These are phyloP conservation scores for Aquilaria yunnanensis DNA, from an alignment of 345 rosid species.

Conservation along the genomic window DNA sequence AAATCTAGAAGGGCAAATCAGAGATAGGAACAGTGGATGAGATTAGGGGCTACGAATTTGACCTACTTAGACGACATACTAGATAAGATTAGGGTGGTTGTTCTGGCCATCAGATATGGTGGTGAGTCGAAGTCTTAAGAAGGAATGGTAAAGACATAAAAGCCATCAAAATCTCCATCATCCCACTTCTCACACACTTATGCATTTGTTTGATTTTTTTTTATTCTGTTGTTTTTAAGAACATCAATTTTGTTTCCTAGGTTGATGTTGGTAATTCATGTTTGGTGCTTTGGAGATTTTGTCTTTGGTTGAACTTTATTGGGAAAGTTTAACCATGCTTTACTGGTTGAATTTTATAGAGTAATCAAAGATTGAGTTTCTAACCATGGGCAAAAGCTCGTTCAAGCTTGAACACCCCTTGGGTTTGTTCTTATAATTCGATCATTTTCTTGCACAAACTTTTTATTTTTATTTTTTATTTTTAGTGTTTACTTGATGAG, in stretches of 20 bases:
- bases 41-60: constrained; percentile 18
- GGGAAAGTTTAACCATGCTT: constrained; percentile 21
- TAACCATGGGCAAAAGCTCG: constrained; percentile 52
- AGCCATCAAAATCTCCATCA: constrained; percentile 81
- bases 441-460: no score
- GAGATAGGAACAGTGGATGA: constrained; percentile 23
- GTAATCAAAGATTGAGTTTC: constrained; percentile 13
- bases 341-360: constrained; percentile 45
- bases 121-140: constrained; percentile 40
- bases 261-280: background rate
- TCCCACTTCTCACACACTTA: constrained; percentile 34
- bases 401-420: constrained; percentile 70
- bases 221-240: no score
- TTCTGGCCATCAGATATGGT: constrained; percentile 10
- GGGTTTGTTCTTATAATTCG: constrained; percentile 31
- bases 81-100: constrained; percentile 12
- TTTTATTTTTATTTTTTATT: no score
- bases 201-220: no score
- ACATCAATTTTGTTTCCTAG: no score
- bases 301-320: background rate
- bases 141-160: constrained; percentile 85
- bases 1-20: constrained; percentile 54
- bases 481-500: no score
- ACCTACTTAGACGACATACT: constrained; percentile 18
- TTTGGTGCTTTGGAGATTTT: background rate